A percentile compares a stretch with the other conserved stretches of the same genome.
These are phyloP conservation scores for Daldinia caldariorum DNA, from an alignment of 495 filamentous ascomycete genomes.

Conservation along the genomic window DNA sequence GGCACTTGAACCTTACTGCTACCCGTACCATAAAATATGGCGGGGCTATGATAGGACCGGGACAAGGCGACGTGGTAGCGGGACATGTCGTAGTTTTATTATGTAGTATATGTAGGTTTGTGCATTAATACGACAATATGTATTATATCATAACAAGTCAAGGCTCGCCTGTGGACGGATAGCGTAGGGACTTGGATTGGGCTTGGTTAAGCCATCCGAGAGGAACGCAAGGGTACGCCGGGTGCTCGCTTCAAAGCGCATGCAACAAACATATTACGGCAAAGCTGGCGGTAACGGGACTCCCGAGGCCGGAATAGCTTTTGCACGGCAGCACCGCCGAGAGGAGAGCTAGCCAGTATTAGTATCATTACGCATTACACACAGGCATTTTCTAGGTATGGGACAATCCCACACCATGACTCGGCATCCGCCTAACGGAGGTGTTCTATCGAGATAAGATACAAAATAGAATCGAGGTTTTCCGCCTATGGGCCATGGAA, in stretches of 20 bases:
- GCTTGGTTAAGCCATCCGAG: constrained; percentile 31
- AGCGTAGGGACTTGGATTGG: constrained; percentile 11
- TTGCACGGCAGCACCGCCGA: constrained; percentile 40
- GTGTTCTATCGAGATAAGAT: constrained; percentile 2
- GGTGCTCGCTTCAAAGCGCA: constrained; percentile 37
- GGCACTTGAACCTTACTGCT: constrained; percentile 17
- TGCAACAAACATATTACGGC: constrained; percentile 31
- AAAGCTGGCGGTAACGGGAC: constrained; percentile 23
- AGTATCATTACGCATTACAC: constrained; percentile 37
- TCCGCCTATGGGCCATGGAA: neutral
- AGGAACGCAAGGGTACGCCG: constrained; percentile 31
- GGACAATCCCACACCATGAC: constrained; percentile 10
- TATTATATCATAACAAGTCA: constrained; percentile 27
- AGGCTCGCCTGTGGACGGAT: constrained; percentile 23
- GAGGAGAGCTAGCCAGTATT: constrained; percentile 22
- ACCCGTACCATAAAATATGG: constrained; percentile 25
- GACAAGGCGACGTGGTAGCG: constrained; percentile 25
- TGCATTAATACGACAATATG: constrained; percentile 32
- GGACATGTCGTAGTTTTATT: constrained; percentile 37
- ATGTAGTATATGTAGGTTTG: neutral
- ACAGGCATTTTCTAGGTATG: constrained; percentile 20
- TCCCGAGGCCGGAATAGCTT: constrained; percentile 43
- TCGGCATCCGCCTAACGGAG: neutral
- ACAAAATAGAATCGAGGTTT: neutral
- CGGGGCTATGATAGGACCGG: constrained; percentile 31